Evolutionary conservation across 2,329 filamentous ascomycete species (phyloP).

Genomic region (Macroventuria anomochaeta): DNA sequence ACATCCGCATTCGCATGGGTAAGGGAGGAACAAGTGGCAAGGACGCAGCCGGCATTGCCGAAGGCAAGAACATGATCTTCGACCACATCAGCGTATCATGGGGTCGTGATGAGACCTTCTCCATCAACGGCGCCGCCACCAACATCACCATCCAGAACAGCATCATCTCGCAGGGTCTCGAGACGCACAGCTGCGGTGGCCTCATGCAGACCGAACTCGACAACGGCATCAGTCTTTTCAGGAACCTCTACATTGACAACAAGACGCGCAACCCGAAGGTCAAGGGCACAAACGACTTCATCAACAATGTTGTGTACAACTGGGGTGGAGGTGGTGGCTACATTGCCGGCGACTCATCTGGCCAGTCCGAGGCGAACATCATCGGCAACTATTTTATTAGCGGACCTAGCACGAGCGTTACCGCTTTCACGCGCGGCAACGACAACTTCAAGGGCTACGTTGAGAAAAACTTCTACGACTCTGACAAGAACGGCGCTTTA

Average conservation of each 20-base stretch:
- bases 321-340: slow-evolving; percentile 63
- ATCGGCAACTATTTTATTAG: slow-evolving; percentile 65
- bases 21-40: slow-evolving; percentile 60
- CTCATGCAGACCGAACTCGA: slow-evolving; percentile 58
- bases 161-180: slow-evolving; percentile 62
- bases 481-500: slow-evolving; percentile 57
- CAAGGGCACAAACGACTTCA: slow-evolving; percentile 63
- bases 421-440: slow-evolving; percentile 64
- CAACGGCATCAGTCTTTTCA: slow-evolving; percentile 57
- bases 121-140: slow-evolving; percentile 56
- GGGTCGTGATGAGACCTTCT: slow-evolving; percentile 64
- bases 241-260: slow-evolving; percentile 64
- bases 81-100: slow-evolving; percentile 62
- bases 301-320: slow-evolving; percentile 61
- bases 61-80: slow-evolving; percentile 62
- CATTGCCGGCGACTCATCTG: slow-evolving; percentile 60
- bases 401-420: slow-evolving; percentile 58
- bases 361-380: slow-evolving; percentile 59
- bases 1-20: slow-evolving; percentile 63
- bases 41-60: slow-evolving; percentile 61
- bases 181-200: slow-evolving; percentile 61
- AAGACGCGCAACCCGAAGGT: slow-evolving; percentile 65
- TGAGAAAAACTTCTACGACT: slow-evolving; percentile 60
- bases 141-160: slow-evolving; percentile 61
- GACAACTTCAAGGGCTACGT: slow-evolving; percentile 62